These are phyloP conservation scores for Calocybe indica DNA, from an alignment of 768 basidiomycete species.

Conservation along the genomic window DNA sequence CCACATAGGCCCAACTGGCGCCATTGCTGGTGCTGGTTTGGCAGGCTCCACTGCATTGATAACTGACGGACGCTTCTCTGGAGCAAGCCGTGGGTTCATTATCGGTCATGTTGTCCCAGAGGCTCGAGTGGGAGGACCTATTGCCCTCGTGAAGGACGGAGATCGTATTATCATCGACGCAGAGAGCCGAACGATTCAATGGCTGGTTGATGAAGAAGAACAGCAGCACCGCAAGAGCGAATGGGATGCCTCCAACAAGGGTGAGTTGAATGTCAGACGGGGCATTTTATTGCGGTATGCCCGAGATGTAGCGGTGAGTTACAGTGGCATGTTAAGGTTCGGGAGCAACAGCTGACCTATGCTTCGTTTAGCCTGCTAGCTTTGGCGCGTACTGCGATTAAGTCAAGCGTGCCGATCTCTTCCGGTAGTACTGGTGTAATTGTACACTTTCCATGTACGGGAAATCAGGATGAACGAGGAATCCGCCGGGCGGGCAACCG, in stretches of 20 bases:
- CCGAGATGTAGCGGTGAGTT: slow-evolving; percentile 76
- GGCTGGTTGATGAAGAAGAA: slow-evolving; percentile 67
- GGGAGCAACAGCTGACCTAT: slow-evolving; percentile 1
- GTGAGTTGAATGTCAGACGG: slow-evolving; percentile 59
- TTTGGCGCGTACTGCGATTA: slow-evolving; percentile 81
- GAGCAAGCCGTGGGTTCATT: slow-evolving; percentile 57
- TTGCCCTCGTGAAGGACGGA: slow-evolving; percentile 81
- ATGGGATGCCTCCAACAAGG: slow-evolving; percentile 68
- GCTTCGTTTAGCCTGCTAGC: slow-evolving; percentile 59
- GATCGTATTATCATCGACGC: slow-evolving; percentile 75
- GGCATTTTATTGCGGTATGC: slow-evolving; percentile 80
- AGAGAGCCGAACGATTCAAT: slow-evolving; percentile 56
- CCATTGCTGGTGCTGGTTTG: slow-evolving; percentile 80
- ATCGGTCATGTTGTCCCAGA: slow-evolving; percentile 55
- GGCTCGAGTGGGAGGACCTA: slow-evolving; percentile 79
- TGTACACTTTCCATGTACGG: too few relatives aligned
- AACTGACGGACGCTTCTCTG: slow-evolving; percentile 88
- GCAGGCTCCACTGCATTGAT: slow-evolving; percentile 74
- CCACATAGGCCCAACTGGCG: slow-evolving; percentile 65
- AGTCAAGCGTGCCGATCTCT: slow-evolving; percentile 7
- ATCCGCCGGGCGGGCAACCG: too few relatives aligned
- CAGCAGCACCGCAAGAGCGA: slow-evolving; percentile 50
- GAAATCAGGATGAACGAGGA: too few relatives aligned
- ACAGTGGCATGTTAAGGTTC: slow-evolving; percentile 2
- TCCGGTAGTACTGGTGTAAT: too few relatives aligned